Conservation (phyloP, 805 yeast species). For the Brettanomyces custersianus region DNA sequence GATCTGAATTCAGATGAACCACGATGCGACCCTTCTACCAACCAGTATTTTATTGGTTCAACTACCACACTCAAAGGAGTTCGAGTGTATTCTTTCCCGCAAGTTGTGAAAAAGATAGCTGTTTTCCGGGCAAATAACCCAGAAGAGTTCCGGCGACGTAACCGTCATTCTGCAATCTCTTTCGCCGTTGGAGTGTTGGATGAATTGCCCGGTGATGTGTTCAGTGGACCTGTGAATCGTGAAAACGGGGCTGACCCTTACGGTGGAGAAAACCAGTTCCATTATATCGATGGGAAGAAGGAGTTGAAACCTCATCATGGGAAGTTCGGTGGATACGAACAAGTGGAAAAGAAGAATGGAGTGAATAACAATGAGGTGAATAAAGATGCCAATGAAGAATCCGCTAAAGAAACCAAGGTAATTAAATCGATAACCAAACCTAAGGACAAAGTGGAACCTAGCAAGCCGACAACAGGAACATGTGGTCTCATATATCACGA, state of each 20-base stretch:
- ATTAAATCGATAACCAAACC: too few relatives aligned
- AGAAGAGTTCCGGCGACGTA: slow-evolving; percentile 25
- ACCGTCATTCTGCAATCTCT: slow-evolving; percentile 31
- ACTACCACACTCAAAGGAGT: slow-evolving; percentile 25
- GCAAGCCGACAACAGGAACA: slow-evolving; percentile 8
- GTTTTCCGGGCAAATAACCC: slow-evolving; percentile 33
- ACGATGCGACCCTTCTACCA: slow-evolving; percentile 47
- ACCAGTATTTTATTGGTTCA: slow-evolving; percentile 61
- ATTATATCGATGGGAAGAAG: neutral
- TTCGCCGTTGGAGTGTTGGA: slow-evolving; percentile 39
- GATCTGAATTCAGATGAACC: slow-evolving; percentile 22
- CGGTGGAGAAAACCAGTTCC: neutral
- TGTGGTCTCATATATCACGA: slow-evolving; percentile 44
- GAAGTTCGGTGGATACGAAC: neutral
- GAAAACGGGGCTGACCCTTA: neutral
- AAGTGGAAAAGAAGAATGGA: neutral
- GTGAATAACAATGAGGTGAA: too few relatives aligned
- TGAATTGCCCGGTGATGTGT: slow-evolving; percentile 13
- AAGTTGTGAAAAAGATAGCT: slow-evolving; percentile 40
- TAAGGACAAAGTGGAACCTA: neutral
- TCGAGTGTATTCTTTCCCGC: slow-evolving; percentile 47
- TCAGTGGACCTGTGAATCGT: neutral
- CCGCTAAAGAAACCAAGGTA: neutral
- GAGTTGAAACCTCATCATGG: too few relatives aligned
- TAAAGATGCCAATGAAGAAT: neutral